Conservation (phyloP, 352 stramenopile genomes). For the Phytophthora foliorum region DNA sequence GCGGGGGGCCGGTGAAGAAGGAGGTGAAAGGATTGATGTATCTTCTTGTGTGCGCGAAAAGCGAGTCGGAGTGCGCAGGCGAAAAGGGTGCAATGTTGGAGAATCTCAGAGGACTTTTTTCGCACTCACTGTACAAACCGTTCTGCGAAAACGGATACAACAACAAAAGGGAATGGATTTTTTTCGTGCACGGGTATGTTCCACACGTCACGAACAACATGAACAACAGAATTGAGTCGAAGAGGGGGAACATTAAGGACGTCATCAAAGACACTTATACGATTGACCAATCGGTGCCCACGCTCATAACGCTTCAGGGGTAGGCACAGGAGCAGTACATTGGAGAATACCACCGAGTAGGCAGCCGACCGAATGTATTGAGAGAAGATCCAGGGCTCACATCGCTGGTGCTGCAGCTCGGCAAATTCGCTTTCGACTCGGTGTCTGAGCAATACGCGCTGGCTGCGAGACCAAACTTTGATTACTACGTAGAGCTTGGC, state of each 20-base stretch:
- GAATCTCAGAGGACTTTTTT: neutral
- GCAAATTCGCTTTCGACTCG: neutral
- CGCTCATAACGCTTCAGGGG: constrained; percentile 9
- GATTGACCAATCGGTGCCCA: constrained; percentile 8
- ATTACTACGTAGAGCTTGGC: neutral
- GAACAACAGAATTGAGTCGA: too few relatives aligned
- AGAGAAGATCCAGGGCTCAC: neutral
- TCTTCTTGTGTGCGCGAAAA: constrained; percentile 3
- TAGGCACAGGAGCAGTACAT: constrained; percentile 17
- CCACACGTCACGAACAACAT: too few relatives aligned
- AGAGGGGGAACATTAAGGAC: too few relatives aligned
- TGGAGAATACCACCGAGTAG: neutral
- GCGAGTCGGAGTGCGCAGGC: neutral
- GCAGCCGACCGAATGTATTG: neutral
- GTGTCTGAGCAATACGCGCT: neutral
- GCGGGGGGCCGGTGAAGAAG: neutral
- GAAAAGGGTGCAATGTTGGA: neutral
- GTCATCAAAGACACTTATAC: too few relatives aligned
- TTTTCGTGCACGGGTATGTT: too few relatives aligned
- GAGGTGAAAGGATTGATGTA: constrained; percentile 8
- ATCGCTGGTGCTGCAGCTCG: neutral
- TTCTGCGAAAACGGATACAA: neutral
- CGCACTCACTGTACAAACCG: neutral
- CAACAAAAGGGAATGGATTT: too few relatives aligned
- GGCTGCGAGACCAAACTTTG: neutral